Conservation (phyloP, 139 green algal genomes). For the Micromonas commoda region DNA sequence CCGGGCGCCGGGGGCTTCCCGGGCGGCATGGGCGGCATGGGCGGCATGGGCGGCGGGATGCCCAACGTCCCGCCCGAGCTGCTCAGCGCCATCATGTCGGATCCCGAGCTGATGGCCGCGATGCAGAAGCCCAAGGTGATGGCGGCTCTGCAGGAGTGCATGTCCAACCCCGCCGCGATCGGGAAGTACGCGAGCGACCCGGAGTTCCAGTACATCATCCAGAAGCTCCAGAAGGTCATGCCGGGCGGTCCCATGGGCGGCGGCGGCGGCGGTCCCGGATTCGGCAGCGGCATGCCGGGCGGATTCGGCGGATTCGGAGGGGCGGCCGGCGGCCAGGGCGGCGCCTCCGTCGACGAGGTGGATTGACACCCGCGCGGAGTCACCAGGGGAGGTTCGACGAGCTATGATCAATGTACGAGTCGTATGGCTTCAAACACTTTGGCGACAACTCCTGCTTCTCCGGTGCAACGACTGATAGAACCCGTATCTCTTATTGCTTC, state of each 20-base stretch:
- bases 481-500: too few relatives aligned
- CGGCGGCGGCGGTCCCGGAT: background rate
- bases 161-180: conserved; percentile 14
- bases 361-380: too few relatives aligned
- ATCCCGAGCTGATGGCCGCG: conserved; percentile 27
- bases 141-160: conserved; percentile 13
- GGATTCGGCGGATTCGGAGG: conserved; percentile 9
- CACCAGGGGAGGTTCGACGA: too few relatives aligned
- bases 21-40: background rate
- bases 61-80: background rate
- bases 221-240: conserved; percentile 18
- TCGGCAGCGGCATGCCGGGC: background rate
- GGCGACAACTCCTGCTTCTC: too few relatives aligned
- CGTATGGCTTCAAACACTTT: too few relatives aligned
- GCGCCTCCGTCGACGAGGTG: background rate
- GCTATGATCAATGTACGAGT: too few relatives aligned
- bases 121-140: conserved; percentile 37
- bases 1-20: conserved; percentile 1
- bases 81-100: conserved; percentile 15
- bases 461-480: too few relatives aligned
- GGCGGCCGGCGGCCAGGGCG: background rate
- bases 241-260: conserved; percentile 4
- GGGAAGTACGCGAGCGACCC: conserved; percentile 23
- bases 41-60: conserved; percentile 5
- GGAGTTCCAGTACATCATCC: conserved; percentile 6